Evolutionary conservation across 768 basidiomycete species (phyloP).

Genomic region (Hygrophoropsis aurantiaca): DNA sequence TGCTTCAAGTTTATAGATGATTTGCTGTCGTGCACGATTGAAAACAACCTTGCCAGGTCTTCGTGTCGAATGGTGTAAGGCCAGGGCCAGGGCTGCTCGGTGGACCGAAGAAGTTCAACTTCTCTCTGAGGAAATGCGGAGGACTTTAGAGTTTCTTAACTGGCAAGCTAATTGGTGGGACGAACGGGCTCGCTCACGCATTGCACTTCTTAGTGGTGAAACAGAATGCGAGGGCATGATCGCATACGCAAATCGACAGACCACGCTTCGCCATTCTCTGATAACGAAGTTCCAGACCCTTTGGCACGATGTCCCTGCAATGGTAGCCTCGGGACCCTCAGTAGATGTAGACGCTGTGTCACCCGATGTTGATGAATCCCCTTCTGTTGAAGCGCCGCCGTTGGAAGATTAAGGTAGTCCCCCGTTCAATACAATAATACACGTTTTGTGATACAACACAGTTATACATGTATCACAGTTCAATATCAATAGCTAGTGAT

Average conservation of each 20-base stretch:
- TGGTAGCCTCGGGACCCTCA: no score
- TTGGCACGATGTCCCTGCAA: background rate
- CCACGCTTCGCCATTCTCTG: background rate
- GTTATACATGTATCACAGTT: no score
- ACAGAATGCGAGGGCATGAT: background rate
- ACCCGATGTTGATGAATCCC: background rate
- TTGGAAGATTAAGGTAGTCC: background rate
- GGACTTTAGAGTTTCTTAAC: background rate
- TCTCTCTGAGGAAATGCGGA: background rate
- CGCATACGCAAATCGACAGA: background rate
- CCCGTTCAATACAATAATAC: no score
- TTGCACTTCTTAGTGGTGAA: background rate
- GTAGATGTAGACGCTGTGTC: background rate
- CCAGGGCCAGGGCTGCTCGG: background rate
- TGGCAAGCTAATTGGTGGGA: slow-evolving; percentile 1
- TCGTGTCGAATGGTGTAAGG: background rate
- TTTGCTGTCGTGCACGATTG: background rate
- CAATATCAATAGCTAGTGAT: background rate
- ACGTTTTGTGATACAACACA: no score
- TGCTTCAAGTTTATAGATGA: background rate
- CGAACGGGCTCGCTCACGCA: background rate
- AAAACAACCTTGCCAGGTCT: background rate
- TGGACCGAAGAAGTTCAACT: background rate
- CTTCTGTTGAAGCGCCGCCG: background rate
- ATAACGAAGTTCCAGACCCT: background rate